Percentiles rank a stretch among this genome's conserved stretches.
These are phyloP conservation scores for Arthrobotrys megalospora DNA, from an alignment of 2,329 filamentous ascomycete species.

Conservation along the genomic window DNA sequence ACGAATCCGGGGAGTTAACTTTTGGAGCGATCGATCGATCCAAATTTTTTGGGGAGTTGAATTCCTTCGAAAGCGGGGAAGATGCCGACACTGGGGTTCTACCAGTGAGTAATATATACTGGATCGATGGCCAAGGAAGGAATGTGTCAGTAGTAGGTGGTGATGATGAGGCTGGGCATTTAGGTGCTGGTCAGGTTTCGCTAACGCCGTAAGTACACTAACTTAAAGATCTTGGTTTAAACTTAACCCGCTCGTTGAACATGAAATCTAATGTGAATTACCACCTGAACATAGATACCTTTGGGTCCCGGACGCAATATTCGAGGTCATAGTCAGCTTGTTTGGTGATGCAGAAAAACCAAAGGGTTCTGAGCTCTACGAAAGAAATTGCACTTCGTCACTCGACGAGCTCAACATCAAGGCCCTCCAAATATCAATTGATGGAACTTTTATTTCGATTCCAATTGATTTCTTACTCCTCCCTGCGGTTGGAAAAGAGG, in stretches of 20 bases:
- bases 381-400: conserved; percentile 19
- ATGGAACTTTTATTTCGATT: conserved; percentile 41
- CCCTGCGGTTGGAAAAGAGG: not conserved
- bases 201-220: conserved; percentile 42
- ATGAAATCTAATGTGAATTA: not conserved
- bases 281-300: conserved; percentile 38
- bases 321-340: conserved; percentile 41
- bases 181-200: conserved; percentile 28
- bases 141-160: conserved; percentile 40
- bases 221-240: not conserved
- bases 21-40: conserved; percentile 50
- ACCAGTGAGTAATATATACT: conserved; percentile 50
- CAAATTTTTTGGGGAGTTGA: conserved; percentile 43
- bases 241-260: no score
- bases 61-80: conserved; percentile 20
- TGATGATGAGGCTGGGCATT: conserved; percentile 25
- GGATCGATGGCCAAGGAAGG: conserved; percentile 32
- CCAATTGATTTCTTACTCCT: conserved; percentile 21
- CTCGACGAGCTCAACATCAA: conserved; percentile 8
- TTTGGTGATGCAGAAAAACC: conserved; percentile 30
- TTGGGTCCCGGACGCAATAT: conserved; percentile 50
- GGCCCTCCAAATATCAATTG: conserved; percentile 47
- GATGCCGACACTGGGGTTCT: conserved; percentile 9
- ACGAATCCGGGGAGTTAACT: conserved; percentile 34
- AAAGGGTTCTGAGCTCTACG: conserved; percentile 24